These are phyloP conservation scores for Chernovozyma aurita DNA, from an alignment of 1,139 yeast species.

Conservation along the genomic window DNA sequence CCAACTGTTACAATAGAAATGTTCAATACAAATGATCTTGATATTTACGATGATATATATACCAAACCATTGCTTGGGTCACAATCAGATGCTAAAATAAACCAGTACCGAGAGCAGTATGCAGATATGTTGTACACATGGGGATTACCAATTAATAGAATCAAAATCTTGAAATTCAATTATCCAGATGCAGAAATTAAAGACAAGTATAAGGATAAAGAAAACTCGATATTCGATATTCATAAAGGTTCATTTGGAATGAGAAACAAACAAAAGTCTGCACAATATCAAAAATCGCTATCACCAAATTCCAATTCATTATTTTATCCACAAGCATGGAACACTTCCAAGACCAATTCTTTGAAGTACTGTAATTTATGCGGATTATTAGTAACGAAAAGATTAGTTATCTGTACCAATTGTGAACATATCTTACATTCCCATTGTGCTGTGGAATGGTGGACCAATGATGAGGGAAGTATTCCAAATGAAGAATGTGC, in stretches of 20 bases:
- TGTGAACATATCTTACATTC: constrained; percentile 83
- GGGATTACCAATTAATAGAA: constrained; percentile 76
- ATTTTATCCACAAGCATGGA: constrained; percentile 32
- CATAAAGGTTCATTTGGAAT: constrained; percentile 45
- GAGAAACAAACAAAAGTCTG: constrained; percentile 17
- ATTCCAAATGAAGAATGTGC: too few relatives aligned
- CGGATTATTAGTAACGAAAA: constrained; percentile 52
- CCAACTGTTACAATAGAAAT: constrained; percentile 50
- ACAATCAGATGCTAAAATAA: constrained; percentile 41
- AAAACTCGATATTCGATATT: constrained; percentile 19
- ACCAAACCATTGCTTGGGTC: constrained; percentile 44
- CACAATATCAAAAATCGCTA: constrained; percentile 3
- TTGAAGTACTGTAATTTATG: constrained; percentile 60
- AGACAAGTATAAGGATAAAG: too few relatives aligned
- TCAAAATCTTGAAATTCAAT: constrained; percentile 75
- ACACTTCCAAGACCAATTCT: constrained; percentile 19
- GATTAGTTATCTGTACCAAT: constrained; percentile 62
- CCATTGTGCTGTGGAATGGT: constrained; percentile 79
- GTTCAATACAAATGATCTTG: constrained; percentile 52
- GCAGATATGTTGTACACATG: constrained; percentile 77
- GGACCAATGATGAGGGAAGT: constrained; percentile 40
- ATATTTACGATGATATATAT: constrained; percentile 46
- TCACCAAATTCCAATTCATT: too few relatives aligned
- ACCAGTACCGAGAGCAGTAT: constrained; percentile 62
- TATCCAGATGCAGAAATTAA: constrained; percentile 33